phyloP scores from a whole-genome alignment of 768 basidiomycete genomes.

The Galerina marginata region DNA sequence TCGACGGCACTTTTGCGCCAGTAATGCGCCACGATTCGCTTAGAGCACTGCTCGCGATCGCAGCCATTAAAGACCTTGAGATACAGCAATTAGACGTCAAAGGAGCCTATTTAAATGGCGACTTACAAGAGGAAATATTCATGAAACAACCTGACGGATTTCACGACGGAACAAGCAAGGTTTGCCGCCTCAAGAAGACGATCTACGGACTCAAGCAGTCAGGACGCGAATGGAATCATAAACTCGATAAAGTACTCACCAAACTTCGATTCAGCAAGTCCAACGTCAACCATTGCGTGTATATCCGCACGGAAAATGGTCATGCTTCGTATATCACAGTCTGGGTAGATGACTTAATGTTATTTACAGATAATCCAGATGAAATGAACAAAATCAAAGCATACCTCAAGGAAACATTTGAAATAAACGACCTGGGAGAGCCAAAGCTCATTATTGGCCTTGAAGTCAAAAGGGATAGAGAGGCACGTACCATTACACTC shows the following conservation, averaged over 20 bases:
- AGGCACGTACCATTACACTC: constrained; percentile 25
- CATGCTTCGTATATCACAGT: constrained; percentile 2
- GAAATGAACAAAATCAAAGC: constrained; percentile 22
- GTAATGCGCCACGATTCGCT: constrained; percentile 36
- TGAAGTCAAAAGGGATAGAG: constrained; percentile 29
- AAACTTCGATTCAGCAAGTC: constrained; percentile 13
- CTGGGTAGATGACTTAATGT: constrained; percentile 18
- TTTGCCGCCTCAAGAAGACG: constrained; percentile 26
- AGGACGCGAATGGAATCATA: constrained; percentile 28
- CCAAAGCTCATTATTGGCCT: constrained; percentile 34
- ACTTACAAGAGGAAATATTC: not conserved
- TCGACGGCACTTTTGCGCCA: constrained; percentile 34
- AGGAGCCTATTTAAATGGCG: constrained; percentile 36
- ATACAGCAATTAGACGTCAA: constrained; percentile 49
- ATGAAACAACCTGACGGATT: constrained; percentile 38
- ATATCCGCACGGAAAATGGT: constrained; percentile 3
- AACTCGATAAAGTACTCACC: constrained; percentile 2
- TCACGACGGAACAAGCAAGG: constrained; percentile 26
- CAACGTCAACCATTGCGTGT: constrained; percentile 19
- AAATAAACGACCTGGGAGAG: constrained; percentile 35
- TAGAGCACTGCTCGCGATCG: constrained; percentile 36
- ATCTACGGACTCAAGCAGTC: constrained; percentile 45
- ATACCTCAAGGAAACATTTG: constrained; percentile 29
- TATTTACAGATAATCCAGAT: constrained; percentile 8
- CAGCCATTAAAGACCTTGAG: constrained; percentile 38